These are phyloP conservation scores for Xylaria grammica DNA, from an alignment of 495 filamentous ascomycete species.

Conservation along the genomic window DNA sequence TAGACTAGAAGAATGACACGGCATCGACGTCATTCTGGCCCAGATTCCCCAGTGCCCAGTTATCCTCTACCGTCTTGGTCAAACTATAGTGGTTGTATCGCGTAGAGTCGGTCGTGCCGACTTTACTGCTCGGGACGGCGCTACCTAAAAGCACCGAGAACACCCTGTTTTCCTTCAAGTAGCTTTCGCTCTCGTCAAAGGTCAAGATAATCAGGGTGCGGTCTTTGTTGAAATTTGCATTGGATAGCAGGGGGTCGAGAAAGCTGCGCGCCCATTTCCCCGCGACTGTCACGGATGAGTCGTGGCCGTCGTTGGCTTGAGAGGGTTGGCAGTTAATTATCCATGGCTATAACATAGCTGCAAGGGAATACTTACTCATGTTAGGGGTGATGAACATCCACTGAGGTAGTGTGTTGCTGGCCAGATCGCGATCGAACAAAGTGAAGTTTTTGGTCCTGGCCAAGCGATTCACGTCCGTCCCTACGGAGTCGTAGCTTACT, in stretches of 20 bases:
- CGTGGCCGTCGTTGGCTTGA: constrained; percentile 60
- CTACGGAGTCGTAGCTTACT: constrained; percentile 64
- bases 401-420: constrained; percentile 62
- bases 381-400: constrained; percentile 75
- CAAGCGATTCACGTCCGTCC: constrained; percentile 57
- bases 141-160: constrained; percentile 66
- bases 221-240: constrained; percentile 69
- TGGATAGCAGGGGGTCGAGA: constrained; percentile 62
- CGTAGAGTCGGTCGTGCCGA: constrained; percentile 63
- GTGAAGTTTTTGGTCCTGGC: constrained; percentile 70
- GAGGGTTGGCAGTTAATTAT: constrained; percentile 11
- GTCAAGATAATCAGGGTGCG: constrained; percentile 65
- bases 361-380: constrained; percentile 55
- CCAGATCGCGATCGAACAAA: constrained; percentile 60
- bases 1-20: constrained; percentile 12
- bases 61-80: constrained; percentile 64
- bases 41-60: constrained; percentile 50
- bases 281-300: constrained; percentile 65
- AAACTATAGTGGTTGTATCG: constrained; percentile 72
- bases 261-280: constrained; percentile 61
- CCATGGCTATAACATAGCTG: constrained; percentile 33
- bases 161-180: constrained; percentile 56
- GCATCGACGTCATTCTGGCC: constrained; percentile 28
- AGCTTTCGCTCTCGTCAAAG: constrained; percentile 68
- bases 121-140: constrained; percentile 58